A percentile compares a stretch with the other conserved stretches of the same genome.
Conservation (phyloP, 2,329 filamentous ascomycete genomes). For the Penicillium brasilianum region DNA sequence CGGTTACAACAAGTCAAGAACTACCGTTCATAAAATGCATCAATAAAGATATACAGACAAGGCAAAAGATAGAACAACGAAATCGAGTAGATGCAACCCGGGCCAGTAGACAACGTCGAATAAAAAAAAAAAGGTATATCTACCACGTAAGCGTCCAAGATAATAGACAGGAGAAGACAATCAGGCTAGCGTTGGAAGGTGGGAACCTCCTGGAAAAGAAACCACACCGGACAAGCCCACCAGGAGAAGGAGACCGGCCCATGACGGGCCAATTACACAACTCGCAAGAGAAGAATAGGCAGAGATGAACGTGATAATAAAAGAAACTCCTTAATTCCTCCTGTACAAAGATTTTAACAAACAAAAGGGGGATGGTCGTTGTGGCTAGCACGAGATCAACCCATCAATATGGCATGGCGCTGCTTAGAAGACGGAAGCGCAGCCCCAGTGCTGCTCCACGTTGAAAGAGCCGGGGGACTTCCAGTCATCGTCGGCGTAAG, state of each 20-base stretch:
- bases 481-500: slow-evolving; percentile 79
- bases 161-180: slow-evolving; percentile 33
- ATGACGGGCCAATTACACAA: neutral
- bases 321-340: slow-evolving; percentile 30
- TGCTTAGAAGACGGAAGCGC: slow-evolving; percentile 58
- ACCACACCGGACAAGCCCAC: neutral
- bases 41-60: slow-evolving; percentile 33
- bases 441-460: slow-evolving; percentile 84
- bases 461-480: slow-evolving; percentile 71
- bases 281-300: slow-evolving; percentile 11
- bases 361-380: neutral
- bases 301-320: slow-evolving; percentile 13
- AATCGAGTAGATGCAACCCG: slow-evolving; percentile 30
- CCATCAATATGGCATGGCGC: slow-evolving; percentile 1
- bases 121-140: slow-evolving; percentile 39
- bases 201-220: neutral
- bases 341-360: slow-evolving; percentile 33
- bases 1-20: neutral
- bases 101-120: slow-evolving; percentile 37
- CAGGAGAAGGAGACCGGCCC: neutral
- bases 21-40: slow-evolving; percentile 29
- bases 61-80: slow-evolving; percentile 26
- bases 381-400: neutral
- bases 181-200: slow-evolving; percentile 11
- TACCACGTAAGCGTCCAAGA: slow-evolving; percentile 33